phyloP scores from a whole-genome alignment of 345 rosid species.

The Gossypium thurberi region DNA sequence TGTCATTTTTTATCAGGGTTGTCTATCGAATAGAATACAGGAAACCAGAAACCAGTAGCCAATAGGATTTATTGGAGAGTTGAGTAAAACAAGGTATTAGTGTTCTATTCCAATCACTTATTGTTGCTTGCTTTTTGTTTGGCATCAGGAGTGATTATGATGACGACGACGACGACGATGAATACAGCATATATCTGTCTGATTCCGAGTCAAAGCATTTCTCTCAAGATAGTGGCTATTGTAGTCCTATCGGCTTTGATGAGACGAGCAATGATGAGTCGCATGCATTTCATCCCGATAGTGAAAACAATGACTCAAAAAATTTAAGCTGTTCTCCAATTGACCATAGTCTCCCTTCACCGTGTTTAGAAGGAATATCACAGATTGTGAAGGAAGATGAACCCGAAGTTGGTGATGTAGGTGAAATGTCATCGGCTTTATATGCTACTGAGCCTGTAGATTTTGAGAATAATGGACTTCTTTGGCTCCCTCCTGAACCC shows the following conservation, averaged over 20 bases:
- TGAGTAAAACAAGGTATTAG: background rate
- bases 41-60: background rate
- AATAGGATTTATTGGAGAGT: background rate
- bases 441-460: slow-evolving; percentile 52
- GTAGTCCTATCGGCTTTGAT: slow-evolving; percentile 47
- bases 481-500: slow-evolving; percentile 98
- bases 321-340: slow-evolving; percentile 52
- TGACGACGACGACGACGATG: slow-evolving; percentile 30
- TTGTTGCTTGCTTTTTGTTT: slow-evolving; percentile 14
- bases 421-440: slow-evolving; percentile 42
- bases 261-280: slow-evolving; percentile 39
- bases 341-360: slow-evolving; percentile 40
- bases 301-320: slow-evolving; percentile 42
- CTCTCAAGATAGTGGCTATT: slow-evolving; percentile 45
- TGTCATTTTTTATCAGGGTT: background rate
- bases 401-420: slow-evolving; percentile 42
- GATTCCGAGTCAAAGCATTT: slow-evolving; percentile 50
- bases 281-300: slow-evolving; percentile 41
- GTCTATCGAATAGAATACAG: background rate
- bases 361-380: slow-evolving; percentile 40
- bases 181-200: slow-evolving; percentile 44
- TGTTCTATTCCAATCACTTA: slow-evolving; percentile 1
- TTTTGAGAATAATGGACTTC: slow-evolving; percentile 76
- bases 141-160: slow-evolving; percentile 61
- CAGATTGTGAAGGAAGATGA: slow-evolving; percentile 49